These are phyloP conservation scores for Nemophila menziesii DNA, from an alignment of 257 asterid genomes.

Conservation along the genomic window DNA sequence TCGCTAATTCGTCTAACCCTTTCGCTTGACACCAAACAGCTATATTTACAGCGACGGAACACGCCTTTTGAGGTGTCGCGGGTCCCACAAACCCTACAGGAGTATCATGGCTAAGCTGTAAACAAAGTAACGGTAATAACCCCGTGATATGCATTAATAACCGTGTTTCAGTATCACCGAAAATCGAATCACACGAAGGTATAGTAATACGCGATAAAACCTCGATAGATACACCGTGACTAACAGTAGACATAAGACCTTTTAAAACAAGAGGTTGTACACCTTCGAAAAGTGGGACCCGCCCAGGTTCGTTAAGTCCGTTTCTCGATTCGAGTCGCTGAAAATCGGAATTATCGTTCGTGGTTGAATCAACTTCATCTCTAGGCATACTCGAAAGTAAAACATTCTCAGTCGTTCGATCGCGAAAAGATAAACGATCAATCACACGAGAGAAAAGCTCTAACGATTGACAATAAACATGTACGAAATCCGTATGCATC, in stretches of 20 bases:
- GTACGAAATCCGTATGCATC: conserved; percentile 98
- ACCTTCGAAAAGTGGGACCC: conserved; percentile 83
- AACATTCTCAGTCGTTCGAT: conserved; percentile 93
- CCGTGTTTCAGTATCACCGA: conserved; percentile 85
- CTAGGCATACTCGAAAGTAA: conserved; percentile 98
- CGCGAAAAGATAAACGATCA: conserved; percentile 82
- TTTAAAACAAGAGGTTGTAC: conserved; percentile 95
- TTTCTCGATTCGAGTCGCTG: conserved; percentile 59
- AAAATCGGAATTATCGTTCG: conserved; percentile 49
- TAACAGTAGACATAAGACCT: conserved; percentile 84
- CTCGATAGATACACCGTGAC: conserved; percentile 76
- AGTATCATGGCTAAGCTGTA: conserved; percentile 76
- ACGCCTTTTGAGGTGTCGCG: conserved; percentile 67
- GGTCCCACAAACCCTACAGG: conserved; percentile 41
- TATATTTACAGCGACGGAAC: conserved; percentile 68
- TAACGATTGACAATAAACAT: conserved; percentile 93
- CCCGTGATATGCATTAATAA: conserved; percentile 95
- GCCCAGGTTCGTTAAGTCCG: conserved; percentile 39
- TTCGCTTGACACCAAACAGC: conserved; percentile 87
- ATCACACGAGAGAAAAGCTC: conserved; percentile 94
- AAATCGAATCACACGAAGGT: conserved; percentile 89
- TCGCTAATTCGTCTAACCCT: conserved; percentile 70
- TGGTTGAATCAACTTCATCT: conserved; percentile 56
- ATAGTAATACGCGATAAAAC: conserved; percentile 92
- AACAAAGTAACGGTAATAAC: conserved; percentile 99